Evolutionary conservation across 1,139 yeast species (phyloP).

Genomic region (Geotrichum candidum): DNA sequence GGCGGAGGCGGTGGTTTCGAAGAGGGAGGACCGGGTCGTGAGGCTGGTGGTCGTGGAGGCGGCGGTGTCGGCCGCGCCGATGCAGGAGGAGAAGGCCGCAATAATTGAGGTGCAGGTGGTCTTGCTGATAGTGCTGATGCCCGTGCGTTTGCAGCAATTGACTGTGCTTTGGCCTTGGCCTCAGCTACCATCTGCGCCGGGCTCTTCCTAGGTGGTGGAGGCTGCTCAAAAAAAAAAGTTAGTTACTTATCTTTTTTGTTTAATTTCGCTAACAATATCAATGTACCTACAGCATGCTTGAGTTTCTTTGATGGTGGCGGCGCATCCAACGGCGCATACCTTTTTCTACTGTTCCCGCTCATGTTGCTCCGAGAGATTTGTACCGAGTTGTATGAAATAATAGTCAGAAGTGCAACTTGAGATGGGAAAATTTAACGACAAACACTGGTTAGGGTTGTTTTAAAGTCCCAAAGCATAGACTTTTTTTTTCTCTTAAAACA

Average conservation of each 20-base stretch:
- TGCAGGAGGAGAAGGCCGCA: background rate
- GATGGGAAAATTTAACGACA: background rate
- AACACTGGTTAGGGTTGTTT: background rate
- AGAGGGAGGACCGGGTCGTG: background rate
- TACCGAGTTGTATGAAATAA: background rate
- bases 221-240: background rate
- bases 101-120: background rate
- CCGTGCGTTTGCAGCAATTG: slow-evolving; percentile 12
- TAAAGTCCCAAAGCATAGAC: background rate
- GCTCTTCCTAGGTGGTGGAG: background rate
- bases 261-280: background rate
- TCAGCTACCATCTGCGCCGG: slow-evolving; percentile 11
- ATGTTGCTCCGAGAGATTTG: background rate
- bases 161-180: slow-evolving; percentile 15
- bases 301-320: slow-evolving; percentile 9
- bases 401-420: background rate
- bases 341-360: slow-evolving; percentile 10
- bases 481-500: background rate
- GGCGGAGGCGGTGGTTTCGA: slow-evolving; percentile 6
- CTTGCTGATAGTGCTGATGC: background rate
- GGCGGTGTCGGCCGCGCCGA: background rate
- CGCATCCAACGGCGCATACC: slow-evolving; percentile 11
- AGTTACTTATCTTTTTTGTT: background rate
- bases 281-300: slow-evolving; percentile 1
- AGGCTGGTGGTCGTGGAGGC: background rate